These are phyloP conservation scores for Graphiopsis chlorocephala DNA, from an alignment of 2,329 filamentous ascomycete species.

Conservation along the genomic window DNA sequence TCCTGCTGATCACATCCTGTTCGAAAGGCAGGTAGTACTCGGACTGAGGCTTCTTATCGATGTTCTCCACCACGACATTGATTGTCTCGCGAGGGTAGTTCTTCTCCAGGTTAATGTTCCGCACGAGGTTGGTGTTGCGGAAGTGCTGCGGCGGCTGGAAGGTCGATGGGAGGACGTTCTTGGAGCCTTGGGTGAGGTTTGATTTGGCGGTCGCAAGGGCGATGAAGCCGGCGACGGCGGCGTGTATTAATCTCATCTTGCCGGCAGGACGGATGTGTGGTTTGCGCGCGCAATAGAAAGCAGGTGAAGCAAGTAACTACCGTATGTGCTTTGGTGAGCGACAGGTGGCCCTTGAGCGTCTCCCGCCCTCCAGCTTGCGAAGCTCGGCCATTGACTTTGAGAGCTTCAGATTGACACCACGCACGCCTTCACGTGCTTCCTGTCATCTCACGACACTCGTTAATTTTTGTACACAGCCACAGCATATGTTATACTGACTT, in stretches of 20 bases:
- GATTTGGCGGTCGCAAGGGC: constrained; percentile 59
- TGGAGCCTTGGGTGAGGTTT: constrained; percentile 54
- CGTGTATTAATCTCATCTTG: constrained; percentile 32
- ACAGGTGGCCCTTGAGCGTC: constrained; percentile 1
- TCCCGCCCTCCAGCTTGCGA: too few relatives aligned
- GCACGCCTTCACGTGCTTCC: background rate
- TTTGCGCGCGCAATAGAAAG: constrained; percentile 1
- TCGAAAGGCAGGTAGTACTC: constrained; percentile 93
- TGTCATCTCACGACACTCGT: background rate
- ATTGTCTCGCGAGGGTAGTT: constrained; percentile 84
- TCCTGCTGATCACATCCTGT: constrained; percentile 66
- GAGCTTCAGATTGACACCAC: background rate
- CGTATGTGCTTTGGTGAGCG: background rate
- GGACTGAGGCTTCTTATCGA: constrained; percentile 71
- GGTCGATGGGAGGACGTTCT: constrained; percentile 46
- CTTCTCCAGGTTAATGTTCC: constrained; percentile 89
- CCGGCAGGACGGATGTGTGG: constrained; percentile 14
- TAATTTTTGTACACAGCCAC: background rate
- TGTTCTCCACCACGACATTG: constrained; percentile 93
- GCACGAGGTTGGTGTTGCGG: constrained; percentile 88
- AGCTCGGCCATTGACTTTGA: constrained; percentile 7
- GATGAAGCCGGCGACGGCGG: constrained; percentile 47
- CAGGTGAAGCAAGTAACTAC: background rate
- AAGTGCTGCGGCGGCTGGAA: constrained; percentile 90
- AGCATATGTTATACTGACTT: background rate